Conservation (phyloP, 108 stramenopile species). For the Skeletonema costatum region DNA sequence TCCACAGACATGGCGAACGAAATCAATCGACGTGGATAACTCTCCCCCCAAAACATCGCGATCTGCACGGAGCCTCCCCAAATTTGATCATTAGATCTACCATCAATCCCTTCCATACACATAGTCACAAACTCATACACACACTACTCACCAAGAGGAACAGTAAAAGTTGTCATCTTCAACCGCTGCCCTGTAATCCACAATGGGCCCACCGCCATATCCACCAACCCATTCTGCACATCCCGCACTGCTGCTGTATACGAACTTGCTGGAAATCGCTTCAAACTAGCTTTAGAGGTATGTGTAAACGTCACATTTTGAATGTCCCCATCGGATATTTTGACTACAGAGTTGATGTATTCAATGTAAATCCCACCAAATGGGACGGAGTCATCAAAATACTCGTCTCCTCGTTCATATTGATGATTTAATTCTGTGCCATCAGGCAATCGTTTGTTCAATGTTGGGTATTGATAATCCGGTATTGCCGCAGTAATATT, state of each 20-base stretch:
- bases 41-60: too few relatives aligned
- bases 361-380: constrained; percentile 13
- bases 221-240: constrained; percentile 17
- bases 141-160: background rate
- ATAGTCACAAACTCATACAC: too few relatives aligned
- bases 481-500: background rate
- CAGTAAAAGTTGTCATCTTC: constrained; percentile 1
- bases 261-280: background rate
- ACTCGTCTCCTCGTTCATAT: background rate
- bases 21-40: too few relatives aligned
- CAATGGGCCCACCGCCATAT: constrained; percentile 27
- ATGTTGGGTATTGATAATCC: background rate
- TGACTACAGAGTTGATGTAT: background rate
- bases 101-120: too few relatives aligned
- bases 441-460: background rate
- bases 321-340: constrained; percentile 19
- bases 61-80: too few relatives aligned
- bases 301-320: constrained; percentile 20
- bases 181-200: constrained; percentile 23
- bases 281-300: constrained; percentile 1
- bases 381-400: constrained; percentile 10
- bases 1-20: background rate
- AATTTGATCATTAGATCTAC: background rate
- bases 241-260: constrained; percentile 22
- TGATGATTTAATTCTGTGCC: background rate